These are phyloP conservation scores for Mycena haematopus DNA, from an alignment of 768 basidiomycete genomes.

Conservation along the genomic window DNA sequence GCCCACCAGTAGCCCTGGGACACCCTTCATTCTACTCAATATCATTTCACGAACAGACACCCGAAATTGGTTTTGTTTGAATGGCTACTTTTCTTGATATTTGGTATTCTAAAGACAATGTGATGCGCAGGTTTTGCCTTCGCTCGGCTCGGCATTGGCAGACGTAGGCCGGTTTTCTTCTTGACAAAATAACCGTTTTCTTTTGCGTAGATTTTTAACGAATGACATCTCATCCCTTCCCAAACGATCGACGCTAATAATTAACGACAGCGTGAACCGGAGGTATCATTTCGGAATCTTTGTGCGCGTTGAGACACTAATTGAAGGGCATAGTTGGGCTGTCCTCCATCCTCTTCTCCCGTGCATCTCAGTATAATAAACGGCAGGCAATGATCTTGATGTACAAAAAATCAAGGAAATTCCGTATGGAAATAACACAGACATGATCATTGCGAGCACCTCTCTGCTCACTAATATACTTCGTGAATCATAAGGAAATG, in stretches of 20 bases:
- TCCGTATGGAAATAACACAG: slow-evolving; percentile 1
- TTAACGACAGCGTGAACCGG: slow-evolving; percentile 19
- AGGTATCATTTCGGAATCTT: slow-evolving; percentile 12
- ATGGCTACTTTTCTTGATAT: slow-evolving; percentile 37
- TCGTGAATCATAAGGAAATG: slow-evolving; percentile 4
- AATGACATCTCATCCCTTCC: slow-evolving; percentile 35
- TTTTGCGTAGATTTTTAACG: slow-evolving; percentile 43
- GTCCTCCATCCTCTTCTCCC: background rate
- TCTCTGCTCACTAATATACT: background rate
- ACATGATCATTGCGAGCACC: background rate
- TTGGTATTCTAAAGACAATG: slow-evolving; percentile 36
- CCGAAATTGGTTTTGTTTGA: slow-evolving; percentile 38
- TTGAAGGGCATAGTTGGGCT: slow-evolving; percentile 13
- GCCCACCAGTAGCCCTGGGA: slow-evolving; percentile 70
- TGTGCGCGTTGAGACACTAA: slow-evolving; percentile 8
- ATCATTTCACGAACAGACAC: slow-evolving; percentile 41
- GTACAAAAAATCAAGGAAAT: background rate
- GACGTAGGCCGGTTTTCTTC: slow-evolving; percentile 49
- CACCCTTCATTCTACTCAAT: slow-evolving; percentile 38
- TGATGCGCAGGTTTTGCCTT: slow-evolving; percentile 40
- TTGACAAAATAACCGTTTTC: slow-evolving; percentile 43
- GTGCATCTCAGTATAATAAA: background rate
- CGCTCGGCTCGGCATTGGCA: slow-evolving; percentile 32
- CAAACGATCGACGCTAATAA: slow-evolving; percentile 13
- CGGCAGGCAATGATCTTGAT: background rate